Conservation (phyloP, 345 rosid species). For the Hibiscus syriacus region DNA sequence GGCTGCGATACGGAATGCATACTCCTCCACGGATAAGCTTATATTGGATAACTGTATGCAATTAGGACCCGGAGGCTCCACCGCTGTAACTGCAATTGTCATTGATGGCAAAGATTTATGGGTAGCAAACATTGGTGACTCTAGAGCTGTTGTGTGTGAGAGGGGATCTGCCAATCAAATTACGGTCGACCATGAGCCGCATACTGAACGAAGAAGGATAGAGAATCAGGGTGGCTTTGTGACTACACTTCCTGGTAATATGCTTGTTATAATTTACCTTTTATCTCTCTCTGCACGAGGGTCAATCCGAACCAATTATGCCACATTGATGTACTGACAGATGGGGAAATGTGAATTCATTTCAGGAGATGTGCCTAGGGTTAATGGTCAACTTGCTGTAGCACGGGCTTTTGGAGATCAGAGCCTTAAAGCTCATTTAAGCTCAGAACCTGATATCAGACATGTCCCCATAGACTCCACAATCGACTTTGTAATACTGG, state of each 20-base stretch:
- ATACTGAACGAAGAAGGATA: slow-evolving; percentile 34
- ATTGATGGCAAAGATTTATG: slow-evolving; percentile 55
- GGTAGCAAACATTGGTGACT: slow-evolving; percentile 58
- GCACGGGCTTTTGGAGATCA: slow-evolving; percentile 61
- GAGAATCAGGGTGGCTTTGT: slow-evolving; percentile 54
- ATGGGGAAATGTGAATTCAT: slow-evolving; percentile 11
- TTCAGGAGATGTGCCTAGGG: slow-evolving; percentile 58
- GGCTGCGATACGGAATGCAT: slow-evolving; percentile 40
- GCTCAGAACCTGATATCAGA: slow-evolving; percentile 45
- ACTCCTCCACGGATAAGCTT: slow-evolving; percentile 35
- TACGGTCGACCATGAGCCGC: slow-evolving; percentile 53
- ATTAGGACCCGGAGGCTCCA: slow-evolving; percentile 56
- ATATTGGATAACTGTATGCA: slow-evolving; percentile 45
- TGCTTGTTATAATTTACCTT: neutral
- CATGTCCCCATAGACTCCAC: slow-evolving; percentile 36
- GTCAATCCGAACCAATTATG: neutral
- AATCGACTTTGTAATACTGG: slow-evolving; percentile 43
- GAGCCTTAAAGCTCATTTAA: slow-evolving; percentile 55
- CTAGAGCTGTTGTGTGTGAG: slow-evolving; percentile 53
- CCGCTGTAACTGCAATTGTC: slow-evolving; percentile 55
- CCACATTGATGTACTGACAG: neutral
- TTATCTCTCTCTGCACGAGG: neutral
- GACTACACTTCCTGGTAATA: slow-evolving; percentile 41
- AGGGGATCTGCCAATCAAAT: slow-evolving; percentile 48
- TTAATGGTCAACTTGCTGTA: slow-evolving; percentile 55